Evolutionary conservation across 2,329 filamentous ascomycete species (phyloP).

Genomic region (Tolypocladium inflatum): DNA sequence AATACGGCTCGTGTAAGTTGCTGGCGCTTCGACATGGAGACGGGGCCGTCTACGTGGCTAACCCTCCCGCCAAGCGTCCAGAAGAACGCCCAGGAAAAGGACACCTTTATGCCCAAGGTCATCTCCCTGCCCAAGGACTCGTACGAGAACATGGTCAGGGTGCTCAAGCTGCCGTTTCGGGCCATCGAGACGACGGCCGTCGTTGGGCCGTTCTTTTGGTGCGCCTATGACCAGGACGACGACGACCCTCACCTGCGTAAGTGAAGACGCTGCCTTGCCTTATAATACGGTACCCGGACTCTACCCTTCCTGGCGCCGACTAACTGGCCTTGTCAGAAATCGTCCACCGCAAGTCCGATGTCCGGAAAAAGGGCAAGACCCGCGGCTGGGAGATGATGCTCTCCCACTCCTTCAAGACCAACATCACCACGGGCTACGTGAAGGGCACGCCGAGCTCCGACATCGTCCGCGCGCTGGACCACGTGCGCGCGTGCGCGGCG

Average conservation of each 20-base stretch:
- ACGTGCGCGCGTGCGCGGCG: conserved; percentile 37
- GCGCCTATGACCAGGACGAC: conserved; percentile 44
- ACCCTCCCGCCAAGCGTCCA: conserved; percentile 33
- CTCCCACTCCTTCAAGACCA: conserved; percentile 43
- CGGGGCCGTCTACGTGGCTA: neutral
- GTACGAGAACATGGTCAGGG: conserved; percentile 48
- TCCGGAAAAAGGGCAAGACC: conserved; percentile 53
- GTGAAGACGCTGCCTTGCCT: conserved; percentile 8
- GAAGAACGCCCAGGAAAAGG: conserved; percentile 42
- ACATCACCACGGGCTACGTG: conserved; percentile 49
- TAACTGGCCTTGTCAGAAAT: conserved; percentile 32
- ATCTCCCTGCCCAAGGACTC: conserved; percentile 40
- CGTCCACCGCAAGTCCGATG: conserved; percentile 56
- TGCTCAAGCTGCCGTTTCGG: conserved; percentile 42
- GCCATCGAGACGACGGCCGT: conserved; percentile 49
- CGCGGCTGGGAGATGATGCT: conserved; percentile 57
- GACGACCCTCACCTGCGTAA: conserved; percentile 47
- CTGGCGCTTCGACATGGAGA: neutral
- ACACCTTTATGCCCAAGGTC: conserved; percentile 47
- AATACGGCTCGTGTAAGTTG: conserved; percentile 44
- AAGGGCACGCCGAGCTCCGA: conserved; percentile 52
- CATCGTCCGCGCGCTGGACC: conserved; percentile 36
- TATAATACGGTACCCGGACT: neutral
- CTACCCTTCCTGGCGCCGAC: neutral
- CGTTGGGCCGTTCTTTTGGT: conserved; percentile 57